Evolutionary conservation across 2,329 filamentous ascomycete species (phyloP).

Genomic region (Fusarium citri): DNA sequence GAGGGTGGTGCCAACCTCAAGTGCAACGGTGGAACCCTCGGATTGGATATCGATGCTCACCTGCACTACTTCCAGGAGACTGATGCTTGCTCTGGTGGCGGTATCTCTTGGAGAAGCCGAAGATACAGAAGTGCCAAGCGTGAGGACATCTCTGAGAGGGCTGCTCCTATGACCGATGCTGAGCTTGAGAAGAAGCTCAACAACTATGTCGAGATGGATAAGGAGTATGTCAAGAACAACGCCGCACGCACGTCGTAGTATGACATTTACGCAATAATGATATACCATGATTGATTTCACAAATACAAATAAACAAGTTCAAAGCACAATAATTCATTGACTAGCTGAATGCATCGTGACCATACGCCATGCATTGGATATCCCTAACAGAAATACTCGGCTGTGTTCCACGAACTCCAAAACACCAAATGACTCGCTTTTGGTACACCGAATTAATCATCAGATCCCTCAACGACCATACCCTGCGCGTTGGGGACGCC

Average conservation of each 20-base stretch:
- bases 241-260: constrained; percentile 15
- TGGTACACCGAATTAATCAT: constrained; percentile 16
- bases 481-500: constrained; percentile 69
- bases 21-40: constrained; percentile 64
- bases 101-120: constrained; percentile 43
- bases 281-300: neutral
- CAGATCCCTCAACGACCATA: constrained; percentile 67
- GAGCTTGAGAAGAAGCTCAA: constrained; percentile 56
- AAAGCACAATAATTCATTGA: neutral
- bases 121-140: constrained; percentile 23
- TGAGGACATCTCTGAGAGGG: constrained; percentile 7
- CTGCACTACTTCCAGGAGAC: constrained; percentile 61
- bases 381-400: neutral
- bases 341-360: constrained; percentile 9
- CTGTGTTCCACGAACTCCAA: constrained; percentile 3
- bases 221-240: constrained; percentile 44
- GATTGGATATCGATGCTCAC: constrained; percentile 60
- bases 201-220: constrained; percentile 52
- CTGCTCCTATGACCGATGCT: constrained; percentile 46
- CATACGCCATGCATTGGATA: constrained; percentile 13
- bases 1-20: constrained; percentile 58
- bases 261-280: constrained; percentile 3
- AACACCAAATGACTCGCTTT: constrained; percentile 14
- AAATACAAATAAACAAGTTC: neutral
- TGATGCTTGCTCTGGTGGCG: constrained; percentile 51